phyloP scores from a whole-genome alignment of 163 green algal genomes.

The Chlamydomonas reinhardtii region DNA sequence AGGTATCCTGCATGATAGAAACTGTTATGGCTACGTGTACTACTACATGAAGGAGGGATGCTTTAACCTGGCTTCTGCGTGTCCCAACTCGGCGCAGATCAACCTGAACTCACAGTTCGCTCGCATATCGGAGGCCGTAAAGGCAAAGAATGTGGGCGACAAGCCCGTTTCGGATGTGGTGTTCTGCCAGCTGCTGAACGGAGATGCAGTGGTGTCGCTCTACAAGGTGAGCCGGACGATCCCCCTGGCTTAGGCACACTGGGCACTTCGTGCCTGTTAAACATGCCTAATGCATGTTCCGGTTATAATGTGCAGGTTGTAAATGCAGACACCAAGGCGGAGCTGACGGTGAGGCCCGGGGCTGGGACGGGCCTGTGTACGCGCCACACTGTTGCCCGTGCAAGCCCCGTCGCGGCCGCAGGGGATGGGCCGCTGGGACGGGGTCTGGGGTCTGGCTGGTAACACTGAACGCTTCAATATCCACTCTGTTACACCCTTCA shows the following conservation, averaged over 20 bases:
- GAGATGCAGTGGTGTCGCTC: slow-evolving; percentile 43
- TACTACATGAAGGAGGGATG: not conserved
- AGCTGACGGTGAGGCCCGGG: not conserved
- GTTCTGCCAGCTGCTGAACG: slow-evolving; percentile 56
- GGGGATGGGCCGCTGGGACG: no score
- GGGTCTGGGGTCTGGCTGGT: no score
- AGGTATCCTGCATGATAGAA: slow-evolving; percentile 26
- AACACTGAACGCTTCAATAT: no score
- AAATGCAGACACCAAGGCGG: not conserved
- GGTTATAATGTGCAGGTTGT: not conserved
- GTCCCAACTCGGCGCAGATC: slow-evolving; percentile 53
- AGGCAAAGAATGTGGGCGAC: slow-evolving; percentile 61
- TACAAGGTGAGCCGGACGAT: slow-evolving; percentile 60
- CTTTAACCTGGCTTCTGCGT: no score
- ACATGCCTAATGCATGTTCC: no score
- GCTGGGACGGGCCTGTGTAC: not conserved
- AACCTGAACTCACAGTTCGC: slow-evolving; percentile 64
- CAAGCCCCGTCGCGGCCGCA: not conserved
- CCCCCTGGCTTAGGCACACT: not conserved
- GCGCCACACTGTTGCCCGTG: not conserved
- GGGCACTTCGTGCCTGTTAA: no score
- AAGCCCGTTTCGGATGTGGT: slow-evolving; percentile 41
- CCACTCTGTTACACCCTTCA: no score
- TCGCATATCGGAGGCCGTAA: slow-evolving; percentile 59
- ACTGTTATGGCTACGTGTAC: slow-evolving; percentile 12